These are phyloP conservation scores for Hortiboletus campestris DNA, from an alignment of 768 basidiomycete species.

Conservation along the genomic window DNA sequence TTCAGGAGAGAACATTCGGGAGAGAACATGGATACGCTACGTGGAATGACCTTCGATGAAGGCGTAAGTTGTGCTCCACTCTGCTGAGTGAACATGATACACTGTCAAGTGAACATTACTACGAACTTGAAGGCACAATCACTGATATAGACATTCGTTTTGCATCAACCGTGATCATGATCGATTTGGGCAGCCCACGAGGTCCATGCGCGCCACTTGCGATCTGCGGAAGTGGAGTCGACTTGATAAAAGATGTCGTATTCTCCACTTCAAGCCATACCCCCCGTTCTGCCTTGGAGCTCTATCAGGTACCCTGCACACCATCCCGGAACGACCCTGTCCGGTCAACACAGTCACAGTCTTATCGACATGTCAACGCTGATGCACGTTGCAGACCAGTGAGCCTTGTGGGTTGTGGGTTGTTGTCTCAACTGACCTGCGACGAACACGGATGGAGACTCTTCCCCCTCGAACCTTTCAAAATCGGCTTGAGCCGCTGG, in stretches of 20 bases:
- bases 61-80: not conserved
- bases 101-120: not conserved
- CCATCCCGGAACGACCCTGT: not conserved
- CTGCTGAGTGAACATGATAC: not conserved
- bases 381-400: not conserved
- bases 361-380: not conserved
- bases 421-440: not conserved
- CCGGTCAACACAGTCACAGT: not conserved
- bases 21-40: not conserved
- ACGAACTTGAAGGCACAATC: not conserved
- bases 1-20: too few relatives aligned
- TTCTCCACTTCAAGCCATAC: not conserved
- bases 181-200: slow-evolving; percentile 3
- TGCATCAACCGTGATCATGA: not conserved
- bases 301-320: not conserved
- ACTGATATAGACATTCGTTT: not conserved
- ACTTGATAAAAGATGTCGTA: slow-evolving; percentile 2
- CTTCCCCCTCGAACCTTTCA: not conserved
- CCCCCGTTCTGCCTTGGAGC: not conserved
- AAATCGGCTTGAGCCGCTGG: too few relatives aligned
- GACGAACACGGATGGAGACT: not conserved
- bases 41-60: not conserved
- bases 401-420: not conserved
- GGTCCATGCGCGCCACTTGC: not conserved
- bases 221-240: not conserved